Evolutionary conservation across 805 yeast species (phyloP).

Genomic region (Saccharomycopsis guyanensis): DNA sequence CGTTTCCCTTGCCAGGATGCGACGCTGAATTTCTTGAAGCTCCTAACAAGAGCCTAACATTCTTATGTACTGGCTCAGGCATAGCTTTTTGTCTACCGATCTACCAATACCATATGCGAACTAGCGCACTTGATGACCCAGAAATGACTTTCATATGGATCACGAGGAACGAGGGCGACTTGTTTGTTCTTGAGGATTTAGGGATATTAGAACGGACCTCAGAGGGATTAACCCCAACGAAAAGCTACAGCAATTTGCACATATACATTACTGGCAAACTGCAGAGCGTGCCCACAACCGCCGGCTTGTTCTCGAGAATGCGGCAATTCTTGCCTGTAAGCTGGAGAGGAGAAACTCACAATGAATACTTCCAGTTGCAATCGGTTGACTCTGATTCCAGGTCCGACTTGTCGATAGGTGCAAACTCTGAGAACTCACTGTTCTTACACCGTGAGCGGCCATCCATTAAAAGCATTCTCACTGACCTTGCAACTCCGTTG

Average conservation of each 20-base stretch:
- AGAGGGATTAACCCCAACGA: conserved; percentile 21
- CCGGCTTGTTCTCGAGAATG: background rate
- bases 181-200: conserved; percentile 37
- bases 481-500: background rate
- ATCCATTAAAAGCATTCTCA: background rate
- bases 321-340: background rate
- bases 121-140: too few species aligned
- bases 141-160: conserved; percentile 48
- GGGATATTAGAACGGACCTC: conserved; percentile 19
- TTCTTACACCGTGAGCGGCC: too few species aligned
- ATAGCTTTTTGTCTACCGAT: conserved; percentile 52
- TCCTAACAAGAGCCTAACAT: conserved; percentile 26
- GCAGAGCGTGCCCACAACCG: background rate
- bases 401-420: background rate
- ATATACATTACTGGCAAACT: background rate
- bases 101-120: conserved; percentile 10
- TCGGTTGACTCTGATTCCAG: too few species aligned
- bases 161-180: conserved; percentile 38
- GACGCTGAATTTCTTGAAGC: conserved; percentile 28
- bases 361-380: background rate
- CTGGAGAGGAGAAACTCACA: background rate
- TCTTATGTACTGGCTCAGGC: conserved; percentile 70
- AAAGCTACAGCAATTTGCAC: background rate
- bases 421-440: background rate
- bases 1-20: background rate